Conservation (phyloP, 2,329 filamentous ascomycete species). For the Monosporascus sp. region DNA sequence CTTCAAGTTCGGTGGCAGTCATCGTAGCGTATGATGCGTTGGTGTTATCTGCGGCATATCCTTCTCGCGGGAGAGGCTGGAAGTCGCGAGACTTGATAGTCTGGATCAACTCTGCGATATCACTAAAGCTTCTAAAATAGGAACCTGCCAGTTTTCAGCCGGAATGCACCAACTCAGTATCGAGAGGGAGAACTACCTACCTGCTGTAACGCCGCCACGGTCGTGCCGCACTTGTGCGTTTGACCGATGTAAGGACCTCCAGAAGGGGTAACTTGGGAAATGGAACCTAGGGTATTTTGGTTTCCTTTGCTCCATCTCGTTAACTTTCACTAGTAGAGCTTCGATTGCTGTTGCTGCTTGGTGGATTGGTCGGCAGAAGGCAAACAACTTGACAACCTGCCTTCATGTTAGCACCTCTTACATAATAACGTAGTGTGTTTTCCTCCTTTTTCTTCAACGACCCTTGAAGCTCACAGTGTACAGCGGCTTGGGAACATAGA, state of each 20-base stretch:
- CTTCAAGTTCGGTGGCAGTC: conserved; percentile 32
- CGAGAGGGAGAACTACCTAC: conserved; percentile 20
- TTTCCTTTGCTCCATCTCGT: conserved; percentile 37
- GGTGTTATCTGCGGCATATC: conserved; percentile 14
- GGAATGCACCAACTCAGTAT: not conserved
- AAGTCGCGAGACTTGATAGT: conserved; percentile 35
- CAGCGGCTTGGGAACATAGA: too few species aligned
- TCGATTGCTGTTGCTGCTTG: conserved; percentile 45
- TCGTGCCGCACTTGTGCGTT: conserved; percentile 55
- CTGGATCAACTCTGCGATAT: conserved; percentile 38
- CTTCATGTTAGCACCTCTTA: not conserved
- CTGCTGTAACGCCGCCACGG: conserved; percentile 51
- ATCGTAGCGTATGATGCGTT: conserved; percentile 33
- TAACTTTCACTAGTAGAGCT: conserved; percentile 40
- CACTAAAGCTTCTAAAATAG: conserved; percentile 39
- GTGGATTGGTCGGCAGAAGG: conserved; percentile 49
- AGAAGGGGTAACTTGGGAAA: conserved; percentile 47
- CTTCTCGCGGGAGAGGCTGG: conserved; percentile 22
- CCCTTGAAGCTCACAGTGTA: too few species aligned
- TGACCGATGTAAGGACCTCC: conserved; percentile 46
- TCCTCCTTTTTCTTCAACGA: not conserved
- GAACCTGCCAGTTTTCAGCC: conserved; percentile 18
- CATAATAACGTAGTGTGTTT: too few species aligned
- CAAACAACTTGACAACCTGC: conserved; percentile 43
- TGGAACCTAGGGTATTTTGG: conserved; percentile 37